Evolutionary conservation across 495 filamentous ascomycete species (phyloP).

Genomic region (Neurospora tetraspora): DNA sequence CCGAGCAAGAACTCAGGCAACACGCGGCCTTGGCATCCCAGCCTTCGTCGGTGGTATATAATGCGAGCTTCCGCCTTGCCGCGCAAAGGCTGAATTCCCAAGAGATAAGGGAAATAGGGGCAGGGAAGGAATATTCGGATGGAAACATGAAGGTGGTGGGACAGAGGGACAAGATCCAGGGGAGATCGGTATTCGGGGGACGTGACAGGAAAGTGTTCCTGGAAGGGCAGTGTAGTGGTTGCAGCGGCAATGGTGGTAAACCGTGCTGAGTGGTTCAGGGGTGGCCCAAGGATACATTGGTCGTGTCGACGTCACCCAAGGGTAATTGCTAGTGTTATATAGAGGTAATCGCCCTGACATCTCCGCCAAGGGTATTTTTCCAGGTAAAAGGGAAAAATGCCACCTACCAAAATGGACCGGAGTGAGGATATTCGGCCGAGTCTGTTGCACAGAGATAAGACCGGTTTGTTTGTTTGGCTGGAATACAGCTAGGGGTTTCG

Average conservation of each 20-base stretch:
- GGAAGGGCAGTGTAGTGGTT: not conserved
- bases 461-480: conserved; percentile 15
- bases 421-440: not conserved
- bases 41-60: not conserved
- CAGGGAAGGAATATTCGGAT: not conserved
- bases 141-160: not conserved
- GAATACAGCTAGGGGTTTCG: conserved; percentile 1
- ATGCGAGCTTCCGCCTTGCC: not conserved
- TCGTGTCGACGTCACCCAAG: not conserved
- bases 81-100: not conserved
- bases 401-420: not conserved
- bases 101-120: not conserved
- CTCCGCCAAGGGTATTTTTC: not conserved
- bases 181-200: not conserved
- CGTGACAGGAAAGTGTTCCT: not conserved
- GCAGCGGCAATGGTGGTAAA: not conserved
- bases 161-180: not conserved
- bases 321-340: not conserved
- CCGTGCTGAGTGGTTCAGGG: not conserved
- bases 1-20: not conserved
- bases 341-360: not conserved
- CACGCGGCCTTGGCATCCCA: not conserved
- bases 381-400: not conserved
- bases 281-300: not conserved
- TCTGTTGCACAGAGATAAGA: conserved; percentile 20